A percentile compares a stretch with the other conserved stretches of the same genome.
These are phyloP conservation scores for Hsuehochloa calcarea DNA, from an alignment of 176 grass and related monocot genomes.

Conservation along the genomic window DNA sequence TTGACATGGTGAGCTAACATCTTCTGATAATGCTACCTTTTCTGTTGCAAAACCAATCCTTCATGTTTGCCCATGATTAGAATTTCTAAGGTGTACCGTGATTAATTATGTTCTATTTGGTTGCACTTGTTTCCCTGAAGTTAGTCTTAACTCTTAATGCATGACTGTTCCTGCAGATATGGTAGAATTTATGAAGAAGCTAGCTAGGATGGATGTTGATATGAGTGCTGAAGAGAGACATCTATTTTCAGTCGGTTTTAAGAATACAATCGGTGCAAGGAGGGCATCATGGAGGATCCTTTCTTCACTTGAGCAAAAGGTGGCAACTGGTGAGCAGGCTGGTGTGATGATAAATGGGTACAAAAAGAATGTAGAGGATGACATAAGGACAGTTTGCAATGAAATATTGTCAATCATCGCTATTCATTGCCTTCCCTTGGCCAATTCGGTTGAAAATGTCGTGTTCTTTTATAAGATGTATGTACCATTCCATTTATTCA, in stretches of 20 bases:
- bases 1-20: not conserved
- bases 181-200: slow-evolving; percentile 74
- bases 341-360: slow-evolving; percentile 49
- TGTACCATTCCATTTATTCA: slow-evolving; percentile 18
- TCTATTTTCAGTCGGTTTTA: slow-evolving; percentile 77
- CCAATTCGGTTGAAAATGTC: slow-evolving; percentile 55
- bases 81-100: not conserved
- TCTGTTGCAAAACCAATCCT: not conserved
- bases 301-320: slow-evolving; percentile 53
- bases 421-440: slow-evolving; percentile 83
- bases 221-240: slow-evolving; percentile 77
- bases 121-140: not conserved
- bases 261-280: slow-evolving; percentile 66
- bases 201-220: slow-evolving; percentile 90
- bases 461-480: slow-evolving; percentile 99
- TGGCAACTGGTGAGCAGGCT: slow-evolving; percentile 36
- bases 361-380: slow-evolving; percentile 71
- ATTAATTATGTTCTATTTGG: not conserved
- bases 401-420: slow-evolving; percentile 87
- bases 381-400: slow-evolving; percentile 65
- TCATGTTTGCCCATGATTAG: not conserved
- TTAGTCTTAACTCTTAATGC: not conserved
- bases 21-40: not conserved
- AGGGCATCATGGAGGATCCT: slow-evolving; percentile 82
- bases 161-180: slow-evolving; percentile 56